Base-by-base conservation (phyloP, 495 filamentous ascomycete genomes). In the Polyplosphaeria fusca region DNA sequence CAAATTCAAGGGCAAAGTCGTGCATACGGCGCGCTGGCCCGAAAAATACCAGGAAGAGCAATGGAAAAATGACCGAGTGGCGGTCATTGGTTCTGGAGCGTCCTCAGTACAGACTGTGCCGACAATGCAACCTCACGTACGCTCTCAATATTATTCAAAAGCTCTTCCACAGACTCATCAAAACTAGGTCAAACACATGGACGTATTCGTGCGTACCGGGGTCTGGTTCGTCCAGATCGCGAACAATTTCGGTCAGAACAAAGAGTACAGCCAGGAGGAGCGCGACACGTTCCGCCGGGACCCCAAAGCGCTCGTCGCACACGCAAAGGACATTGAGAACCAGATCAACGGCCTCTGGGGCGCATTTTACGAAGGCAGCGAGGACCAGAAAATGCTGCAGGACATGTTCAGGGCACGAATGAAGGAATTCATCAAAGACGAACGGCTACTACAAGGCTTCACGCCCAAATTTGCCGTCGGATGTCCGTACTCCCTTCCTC, bases 31-130 rank as follows among this genome's bases (percentile, higher is more conserved):
- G 9, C 76, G 77, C 58, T 76, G 74, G 54, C 73, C 71, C 26
- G 62, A 71, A 27, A 70, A 81, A n/a, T 78, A 77, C 48, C 74
- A 79, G 52, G 74, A 78, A 45, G 80, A 83, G 67, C 60, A 76
- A 32, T 79, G 82, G 75, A 69, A 72, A 64, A 75, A 77, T 35
- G 71, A 72, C 18, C 75, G 60, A 3, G 71, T 73, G 4, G 71
- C 71, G 9, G 61, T 73, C 13, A 64, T 72, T 43, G 71, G 68
- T 1, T 72, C 69, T 5, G 68, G 71, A 1, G 68, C 71, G 4
- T 69, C 65, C 5, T 67, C 63, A 16, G 68, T 73, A 35, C 71
- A 73, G 47, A 69, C 68, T 5, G 70, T 73, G 73, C 68, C 80
- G 2, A 68, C 18, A 3, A 72, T 72, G 67, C 67, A 70, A 42